A percentile compares a stretch with the other conserved stretches of the same genome.
Conservation (phyloP, 176 grass and related monocot genomes). For the Cymbopogon citratus region DNA sequence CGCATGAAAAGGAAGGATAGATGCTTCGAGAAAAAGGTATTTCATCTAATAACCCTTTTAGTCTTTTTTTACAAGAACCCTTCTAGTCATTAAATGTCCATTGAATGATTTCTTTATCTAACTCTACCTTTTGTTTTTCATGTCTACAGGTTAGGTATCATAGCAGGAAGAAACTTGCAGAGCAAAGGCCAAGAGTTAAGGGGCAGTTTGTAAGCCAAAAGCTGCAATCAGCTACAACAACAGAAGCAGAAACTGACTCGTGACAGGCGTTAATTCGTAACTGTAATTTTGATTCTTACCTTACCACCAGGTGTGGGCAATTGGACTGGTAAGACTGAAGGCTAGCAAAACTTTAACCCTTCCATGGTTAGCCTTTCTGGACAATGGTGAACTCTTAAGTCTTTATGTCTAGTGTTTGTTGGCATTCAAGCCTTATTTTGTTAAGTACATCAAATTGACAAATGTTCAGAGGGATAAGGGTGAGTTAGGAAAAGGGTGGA, state of each 20-base stretch:
- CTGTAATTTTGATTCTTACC: conserved; percentile 23
- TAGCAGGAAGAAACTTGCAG: conserved; percentile 89
- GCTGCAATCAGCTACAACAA: conserved; percentile 32
- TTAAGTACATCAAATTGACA: conserved; percentile 20
- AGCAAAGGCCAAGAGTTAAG: conserved; percentile 83
- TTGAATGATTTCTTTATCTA: neutral
- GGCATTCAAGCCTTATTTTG: conserved; percentile 23
- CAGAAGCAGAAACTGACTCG: conserved; percentile 49
- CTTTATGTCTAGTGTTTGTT: conserved; percentile 27
- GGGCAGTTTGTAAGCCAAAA: conserved; percentile 96
- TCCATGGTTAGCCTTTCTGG: conserved; percentile 31
- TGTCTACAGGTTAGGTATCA: conserved; percentile 83
- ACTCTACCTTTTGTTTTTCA: neutral
- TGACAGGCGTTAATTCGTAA: conserved; percentile 13
- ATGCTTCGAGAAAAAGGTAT: conserved; percentile 98
- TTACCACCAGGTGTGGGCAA: conserved; percentile 9
- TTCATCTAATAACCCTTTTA: neutral
- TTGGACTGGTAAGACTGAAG: conserved; percentile 30
- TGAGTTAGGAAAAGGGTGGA: neutral
- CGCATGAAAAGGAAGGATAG: conserved; percentile 95
- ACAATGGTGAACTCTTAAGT: neutral
- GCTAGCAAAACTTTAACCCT: conserved; percentile 42
- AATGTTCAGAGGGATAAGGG: neutral
- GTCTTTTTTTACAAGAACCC: too few species aligned
- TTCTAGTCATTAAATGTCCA: neutral